Evolutionary conservation across 306 rosid genomes (phyloP).

Genomic region (Quercus rubra): DNA sequence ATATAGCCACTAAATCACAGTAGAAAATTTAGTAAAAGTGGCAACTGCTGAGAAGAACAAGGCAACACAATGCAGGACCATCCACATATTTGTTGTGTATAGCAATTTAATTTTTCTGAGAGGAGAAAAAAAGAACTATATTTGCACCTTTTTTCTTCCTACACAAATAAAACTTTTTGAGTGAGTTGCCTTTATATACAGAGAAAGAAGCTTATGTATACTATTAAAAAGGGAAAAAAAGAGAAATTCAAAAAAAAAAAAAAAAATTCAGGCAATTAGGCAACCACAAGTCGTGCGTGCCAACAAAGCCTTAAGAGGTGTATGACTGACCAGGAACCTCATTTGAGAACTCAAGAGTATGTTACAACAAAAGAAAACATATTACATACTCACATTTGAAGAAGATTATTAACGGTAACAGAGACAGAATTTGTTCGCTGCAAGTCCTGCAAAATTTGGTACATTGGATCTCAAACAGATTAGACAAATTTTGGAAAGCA

Average conservation of each 20-base stretch:
- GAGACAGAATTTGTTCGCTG: conserved; percentile 85
- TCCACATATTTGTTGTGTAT: conserved; percentile 16
- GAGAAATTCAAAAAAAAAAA: not conserved
- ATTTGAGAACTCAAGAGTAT: not conserved
- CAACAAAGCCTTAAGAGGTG: conserved; percentile 22
- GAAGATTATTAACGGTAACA: conserved; percentile 96
- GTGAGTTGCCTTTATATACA: conserved; percentile 63
- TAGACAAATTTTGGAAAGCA: not conserved
- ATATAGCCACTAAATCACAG: no score
- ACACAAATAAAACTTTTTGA: conserved; percentile 29
- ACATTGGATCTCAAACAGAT: conserved; percentile 17
- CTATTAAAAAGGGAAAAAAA: not conserved
- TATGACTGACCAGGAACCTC: conserved; percentile 1
- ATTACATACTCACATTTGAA: conserved; percentile 66
- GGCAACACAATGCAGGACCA: conserved; percentile 12
- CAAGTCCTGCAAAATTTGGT: conserved; percentile 65
- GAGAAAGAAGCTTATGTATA: conserved; percentile 30
- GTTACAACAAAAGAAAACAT: conserved; percentile 22
- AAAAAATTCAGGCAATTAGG: conserved; percentile 16
- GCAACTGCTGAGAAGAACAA: not conserved
- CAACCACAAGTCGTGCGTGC: conserved; percentile 1
- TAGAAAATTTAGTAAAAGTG: not conserved
- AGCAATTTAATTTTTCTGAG: conserved; percentile 37
- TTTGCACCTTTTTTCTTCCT: conserved; percentile 33
- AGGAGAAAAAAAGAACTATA: conserved; percentile 32